Evolutionary conservation across 163 green algal genomes (phyloP), one percentile per base, ranked within the genome.

Genomic region (Picocystis sp.): DNA sequence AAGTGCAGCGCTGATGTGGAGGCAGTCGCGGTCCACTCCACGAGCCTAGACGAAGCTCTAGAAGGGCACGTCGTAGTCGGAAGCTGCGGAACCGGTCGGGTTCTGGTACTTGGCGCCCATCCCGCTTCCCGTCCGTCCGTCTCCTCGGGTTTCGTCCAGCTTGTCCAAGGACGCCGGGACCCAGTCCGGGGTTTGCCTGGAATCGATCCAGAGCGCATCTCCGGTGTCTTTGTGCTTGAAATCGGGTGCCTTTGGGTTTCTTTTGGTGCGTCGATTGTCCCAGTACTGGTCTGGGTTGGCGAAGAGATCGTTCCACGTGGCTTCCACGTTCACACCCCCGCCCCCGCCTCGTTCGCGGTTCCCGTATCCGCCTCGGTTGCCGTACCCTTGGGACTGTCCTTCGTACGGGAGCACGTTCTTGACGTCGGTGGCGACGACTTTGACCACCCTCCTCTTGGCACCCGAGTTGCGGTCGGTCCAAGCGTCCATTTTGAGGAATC

Each of bases 201-300:
- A 53, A 24, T 57, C 47, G 53, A 67, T 53, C 60, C 60, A 67
- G n/a, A 67, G 49, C 10, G 46, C 41, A 15, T 55, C 44, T 13
- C 47, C 53, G 19, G 25, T 57, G 11, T 67, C 60, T 24, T 67
- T 67, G 53, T 62, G 53, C 53, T 67, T 67, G 53, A 67, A 67
- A 56, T 67, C 60, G 9, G 60, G 60, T 21, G n/a, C 15, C 38
- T 35, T 60, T 10, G 53, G 60, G 19, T 57, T 67, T 8, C 15
- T 47, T 43, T 67, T 67, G 29, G n/a, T 47, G 22, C 46, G 22
- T 19, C 60, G 53, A 47, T 67, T 67, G 45, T 67, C 60, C 55
- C 54, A 67, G 47, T 49, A 67, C 19, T 22, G 33, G 34, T 62
- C 34, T 25, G 60, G 60, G 6, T 54, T 23, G 34, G 42, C 22